Conservation (phyloP, 495 filamentous ascomycete species). For the Lasiosphaeria hispida region DNA sequence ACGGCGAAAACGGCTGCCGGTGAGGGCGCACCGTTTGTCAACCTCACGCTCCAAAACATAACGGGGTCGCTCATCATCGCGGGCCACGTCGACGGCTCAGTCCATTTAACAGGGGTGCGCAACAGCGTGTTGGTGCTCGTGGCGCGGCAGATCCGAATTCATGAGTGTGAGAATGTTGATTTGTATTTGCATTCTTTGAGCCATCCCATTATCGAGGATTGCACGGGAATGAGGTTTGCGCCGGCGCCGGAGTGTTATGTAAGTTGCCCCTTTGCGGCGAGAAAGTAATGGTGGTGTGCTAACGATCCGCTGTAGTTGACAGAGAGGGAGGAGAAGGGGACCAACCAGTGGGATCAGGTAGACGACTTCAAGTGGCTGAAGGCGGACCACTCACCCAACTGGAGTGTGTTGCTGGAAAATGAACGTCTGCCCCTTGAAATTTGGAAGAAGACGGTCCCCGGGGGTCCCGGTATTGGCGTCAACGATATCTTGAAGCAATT, state of each 20-base stretch:
- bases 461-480: constrained; percentile 57
- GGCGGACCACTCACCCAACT: constrained; percentile 81
- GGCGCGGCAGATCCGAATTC: constrained; percentile 85
- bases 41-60: constrained; percentile 69
- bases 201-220: constrained; percentile 92
- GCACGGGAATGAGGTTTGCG: constrained; percentile 72
- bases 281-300: neutral
- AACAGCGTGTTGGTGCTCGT: constrained; percentile 72
- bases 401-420: constrained; percentile 63
- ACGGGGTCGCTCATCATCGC: constrained; percentile 67
- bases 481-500: constrained; percentile 66
- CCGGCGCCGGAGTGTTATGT: constrained; percentile 68
- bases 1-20: constrained; percentile 36
- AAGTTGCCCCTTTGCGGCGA: constrained; percentile 30
- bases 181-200: constrained; percentile 80
- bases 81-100: constrained; percentile 72
- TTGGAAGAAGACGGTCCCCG: constrained; percentile 70
- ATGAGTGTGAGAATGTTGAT: constrained; percentile 74
- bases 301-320: constrained; percentile 24
- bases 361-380: constrained; percentile 99
- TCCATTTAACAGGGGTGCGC: constrained; percentile 74
- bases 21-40: constrained; percentile 63
- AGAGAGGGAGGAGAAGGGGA: constrained; percentile 31
- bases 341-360: constrained; percentile 81
- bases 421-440: constrained; percentile 60